phyloP scores from a whole-genome alignment of 306 rosid genomes.

The Vigna nakashimae region DNA sequence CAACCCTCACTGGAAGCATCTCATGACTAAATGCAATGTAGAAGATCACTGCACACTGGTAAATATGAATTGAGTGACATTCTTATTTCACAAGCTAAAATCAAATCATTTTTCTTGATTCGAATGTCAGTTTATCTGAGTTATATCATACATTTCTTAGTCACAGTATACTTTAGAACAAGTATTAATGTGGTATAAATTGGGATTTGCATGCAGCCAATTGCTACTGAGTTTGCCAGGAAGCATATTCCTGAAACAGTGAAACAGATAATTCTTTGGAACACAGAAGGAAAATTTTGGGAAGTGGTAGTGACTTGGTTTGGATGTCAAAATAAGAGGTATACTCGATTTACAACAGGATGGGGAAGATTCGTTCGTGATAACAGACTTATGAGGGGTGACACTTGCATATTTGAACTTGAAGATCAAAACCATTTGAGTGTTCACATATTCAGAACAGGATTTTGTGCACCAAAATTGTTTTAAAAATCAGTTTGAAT shows the following conservation, averaged over 20 bases:
- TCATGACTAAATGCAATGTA: conserved; percentile 10
- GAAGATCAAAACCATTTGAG: neutral
- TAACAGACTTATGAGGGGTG: conserved; percentile 38
- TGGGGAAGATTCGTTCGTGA: conserved; percentile 9
- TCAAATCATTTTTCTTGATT: neutral
- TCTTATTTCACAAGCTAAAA: neutral
- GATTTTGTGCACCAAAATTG: neutral
- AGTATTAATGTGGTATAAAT: neutral
- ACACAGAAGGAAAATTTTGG: conserved; percentile 20
- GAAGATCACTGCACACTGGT: neutral
- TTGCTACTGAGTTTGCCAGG: conserved; percentile 19
- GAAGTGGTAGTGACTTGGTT: neutral
- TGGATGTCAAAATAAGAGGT: neutral
- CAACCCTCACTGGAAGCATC: conserved; percentile 27
- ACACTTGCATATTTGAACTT: conserved; percentile 36
- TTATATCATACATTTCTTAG: neutral
- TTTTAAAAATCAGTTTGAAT: neutral
- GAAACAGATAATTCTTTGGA: conserved; percentile 2
- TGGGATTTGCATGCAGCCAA: conserved; percentile 21
- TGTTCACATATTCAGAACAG: conserved; percentile 23
- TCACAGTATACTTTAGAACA: neutral
- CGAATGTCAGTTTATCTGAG: neutral
- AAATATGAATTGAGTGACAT: neutral
- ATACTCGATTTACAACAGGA: neutral
- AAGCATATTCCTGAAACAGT: neutral